A percentile compares a stretch with the other conserved stretches of the same genome.
Evolutionary conservation across 768 basidiomycete genomes (phyloP).

Genomic region (Rhodotorula taiwanensis): DNA sequence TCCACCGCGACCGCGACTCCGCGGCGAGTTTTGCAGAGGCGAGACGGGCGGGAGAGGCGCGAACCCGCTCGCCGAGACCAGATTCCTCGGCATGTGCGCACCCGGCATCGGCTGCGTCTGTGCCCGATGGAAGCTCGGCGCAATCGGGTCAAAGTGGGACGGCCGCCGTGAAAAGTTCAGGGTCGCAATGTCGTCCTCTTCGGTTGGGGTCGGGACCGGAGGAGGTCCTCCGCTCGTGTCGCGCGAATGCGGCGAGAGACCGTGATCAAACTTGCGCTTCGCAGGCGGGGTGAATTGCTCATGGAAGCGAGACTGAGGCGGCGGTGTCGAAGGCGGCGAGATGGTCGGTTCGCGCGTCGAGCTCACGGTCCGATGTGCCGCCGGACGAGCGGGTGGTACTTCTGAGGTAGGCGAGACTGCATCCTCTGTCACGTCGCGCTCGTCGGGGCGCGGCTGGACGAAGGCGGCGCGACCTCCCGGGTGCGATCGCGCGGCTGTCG

Average conservation of each 20-base stretch:
- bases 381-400: too few species aligned
- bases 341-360: neutral
- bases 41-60: conserved; percentile 1
- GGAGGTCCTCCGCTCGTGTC: neutral
- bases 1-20: neutral
- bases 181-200: conserved; percentile 28
- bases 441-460: too few species aligned
- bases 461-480: too few species aligned
- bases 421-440: neutral
- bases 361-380: too few species aligned
- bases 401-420: conserved; percentile 5
- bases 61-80: neutral
- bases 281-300: too few species aligned
- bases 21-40: neutral
- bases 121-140: conserved; percentile 24
- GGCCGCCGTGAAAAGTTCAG: conserved; percentile 32
- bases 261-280: neutral
- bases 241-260: neutral
- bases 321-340: conserved; percentile 4
- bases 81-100: neutral
- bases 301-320: neutral
- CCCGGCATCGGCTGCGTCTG: neutral
- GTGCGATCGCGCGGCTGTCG: too few species aligned
- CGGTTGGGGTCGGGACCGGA: neutral
- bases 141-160: conserved; percentile 27